Evolutionary conservation across 176 grass and related monocot genomes (phyloP).

Genomic region (Oryza coarctata): DNA sequence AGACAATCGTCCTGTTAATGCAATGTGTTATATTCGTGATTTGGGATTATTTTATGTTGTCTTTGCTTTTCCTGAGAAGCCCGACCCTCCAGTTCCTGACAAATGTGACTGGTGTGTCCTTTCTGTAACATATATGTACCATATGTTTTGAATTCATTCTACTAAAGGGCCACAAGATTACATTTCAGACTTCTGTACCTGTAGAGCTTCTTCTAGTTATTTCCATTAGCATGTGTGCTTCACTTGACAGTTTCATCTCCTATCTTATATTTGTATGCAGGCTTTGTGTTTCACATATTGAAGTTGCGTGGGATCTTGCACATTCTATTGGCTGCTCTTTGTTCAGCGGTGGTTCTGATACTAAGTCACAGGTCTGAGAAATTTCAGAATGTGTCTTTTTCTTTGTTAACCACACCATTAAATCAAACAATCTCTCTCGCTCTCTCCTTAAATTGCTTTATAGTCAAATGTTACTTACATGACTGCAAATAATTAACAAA

Average conservation of each 20-base stretch:
- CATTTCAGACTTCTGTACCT: conserved; percentile 3
- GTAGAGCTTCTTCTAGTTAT: conserved; percentile 4
- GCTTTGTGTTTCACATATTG: conserved; percentile 64
- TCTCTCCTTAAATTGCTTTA: neutral
- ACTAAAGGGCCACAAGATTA: neutral
- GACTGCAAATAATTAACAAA: conserved; percentile 20
- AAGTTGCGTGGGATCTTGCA: conserved; percentile 81
- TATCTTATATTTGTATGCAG: conserved; percentile 41
- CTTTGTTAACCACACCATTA: neutral
- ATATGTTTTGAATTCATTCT: neutral
- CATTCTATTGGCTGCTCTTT: conserved; percentile 56
- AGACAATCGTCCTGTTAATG: conserved; percentile 73
- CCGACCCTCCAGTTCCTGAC: conserved; percentile 47
- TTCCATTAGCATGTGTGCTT: conserved; percentile 3
- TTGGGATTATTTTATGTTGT: conserved; percentile 83
- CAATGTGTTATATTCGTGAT: conserved; percentile 63
- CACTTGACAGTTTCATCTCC: conserved; percentile 4
- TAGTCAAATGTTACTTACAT: neutral
- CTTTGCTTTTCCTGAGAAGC: conserved; percentile 73
- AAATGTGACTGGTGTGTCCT: conserved; percentile 66
- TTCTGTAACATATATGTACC: conserved; percentile 17
- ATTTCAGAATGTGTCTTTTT: conserved; percentile 6
- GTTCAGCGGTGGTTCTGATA: conserved; percentile 56
- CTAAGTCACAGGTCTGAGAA: conserved; percentile 39
- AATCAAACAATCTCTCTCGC: neutral